Evolutionary conservation across 1,284 basidiomycete genomes (phyloP).

Genomic region (Ustilago trichophora): DNA sequence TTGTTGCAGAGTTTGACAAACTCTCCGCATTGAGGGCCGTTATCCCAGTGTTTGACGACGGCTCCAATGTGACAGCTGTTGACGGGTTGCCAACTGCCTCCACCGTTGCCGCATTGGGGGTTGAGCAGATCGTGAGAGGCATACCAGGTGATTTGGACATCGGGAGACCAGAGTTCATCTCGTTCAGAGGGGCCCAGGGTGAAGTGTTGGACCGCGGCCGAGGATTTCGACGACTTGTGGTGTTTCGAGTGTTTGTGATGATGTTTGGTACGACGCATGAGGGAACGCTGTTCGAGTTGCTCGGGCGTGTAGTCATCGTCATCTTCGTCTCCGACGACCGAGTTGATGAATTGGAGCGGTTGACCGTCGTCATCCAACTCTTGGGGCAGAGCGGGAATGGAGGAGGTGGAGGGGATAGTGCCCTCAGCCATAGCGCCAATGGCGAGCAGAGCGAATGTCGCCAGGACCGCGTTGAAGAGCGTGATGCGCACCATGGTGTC

Average conservation of each 20-base stretch:
- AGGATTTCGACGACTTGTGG: constrained; percentile 1
- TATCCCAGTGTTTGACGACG: constrained; percentile 46
- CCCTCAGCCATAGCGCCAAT: constrained; percentile 8
- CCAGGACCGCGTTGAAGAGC: constrained; percentile 24
- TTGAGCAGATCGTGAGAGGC: constrained; percentile 56
- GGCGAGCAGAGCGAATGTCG: constrained; percentile 13
- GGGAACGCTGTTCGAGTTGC: constrained; percentile 33
- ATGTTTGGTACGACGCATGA: constrained; percentile 35
- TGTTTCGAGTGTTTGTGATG: constrained; percentile 34
- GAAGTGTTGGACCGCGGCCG: constrained; percentile 20
- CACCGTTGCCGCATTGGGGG: constrained; percentile 58
- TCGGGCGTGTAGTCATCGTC: constrained; percentile 47
- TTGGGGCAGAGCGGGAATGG: neutral
- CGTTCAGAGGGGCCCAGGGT: constrained; percentile 23
- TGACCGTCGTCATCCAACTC: constrained; percentile 50
- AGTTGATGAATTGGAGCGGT: constrained; percentile 51
- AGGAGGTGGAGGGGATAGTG: neutral
- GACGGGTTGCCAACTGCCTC: constrained; percentile 55
- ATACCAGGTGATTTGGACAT: constrained; percentile 62
- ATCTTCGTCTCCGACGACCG: constrained; percentile 46
- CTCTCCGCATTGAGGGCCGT: constrained; percentile 59
- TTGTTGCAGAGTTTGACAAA: constrained; percentile 63
- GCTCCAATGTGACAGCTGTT: constrained; percentile 61
- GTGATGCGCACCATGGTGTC: constrained; percentile 22
- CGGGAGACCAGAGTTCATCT: constrained; percentile 31